These are phyloP conservation scores for Colletotrichum coccodes DNA, from an alignment of 2,329 filamentous ascomycete genomes.

Conservation along the genomic window DNA sequence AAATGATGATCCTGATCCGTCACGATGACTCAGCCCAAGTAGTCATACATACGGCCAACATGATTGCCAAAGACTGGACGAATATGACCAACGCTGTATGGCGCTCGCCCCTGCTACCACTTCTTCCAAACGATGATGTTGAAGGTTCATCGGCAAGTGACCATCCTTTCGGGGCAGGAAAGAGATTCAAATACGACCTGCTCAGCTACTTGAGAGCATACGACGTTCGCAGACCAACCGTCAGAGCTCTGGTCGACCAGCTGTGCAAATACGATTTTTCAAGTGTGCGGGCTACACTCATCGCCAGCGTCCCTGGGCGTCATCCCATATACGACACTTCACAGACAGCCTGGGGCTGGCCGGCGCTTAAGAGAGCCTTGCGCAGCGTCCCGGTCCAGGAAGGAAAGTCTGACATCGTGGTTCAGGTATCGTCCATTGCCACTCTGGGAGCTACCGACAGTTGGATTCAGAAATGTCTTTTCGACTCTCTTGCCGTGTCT, in stretches of 20 bases:
- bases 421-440: slow-evolving; percentile 84
- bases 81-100: slow-evolving; percentile 90
- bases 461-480: slow-evolving; percentile 77
- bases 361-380: slow-evolving; percentile 71
- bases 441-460: slow-evolving; percentile 76
- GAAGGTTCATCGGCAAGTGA: background rate
- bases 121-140: slow-evolving; percentile 38
- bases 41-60: slow-evolving; percentile 89
- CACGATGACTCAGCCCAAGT: slow-evolving; percentile 82
- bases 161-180: slow-evolving; percentile 51
- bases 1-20: slow-evolving; percentile 87
- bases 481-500: slow-evolving; percentile 56
- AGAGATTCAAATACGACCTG: slow-evolving; percentile 80
- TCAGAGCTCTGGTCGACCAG: slow-evolving; percentile 63
- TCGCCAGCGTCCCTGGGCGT: slow-evolving; percentile 82
- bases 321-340: slow-evolving; percentile 60
- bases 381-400: slow-evolving; percentile 58
- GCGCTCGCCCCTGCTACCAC: slow-evolving; percentile 77
- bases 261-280: slow-evolving; percentile 76
- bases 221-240: slow-evolving; percentile 64
- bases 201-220: slow-evolving; percentile 79
- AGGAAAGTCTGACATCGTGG: slow-evolving; percentile 59
- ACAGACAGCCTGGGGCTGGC: slow-evolving; percentile 81
- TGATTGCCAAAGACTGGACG: slow-evolving; percentile 88
- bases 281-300: slow-evolving; percentile 72